phyloP scores from a whole-genome alignment of 2,329 filamentous ascomycete genomes.

The Talaromyces sp. region DNA sequence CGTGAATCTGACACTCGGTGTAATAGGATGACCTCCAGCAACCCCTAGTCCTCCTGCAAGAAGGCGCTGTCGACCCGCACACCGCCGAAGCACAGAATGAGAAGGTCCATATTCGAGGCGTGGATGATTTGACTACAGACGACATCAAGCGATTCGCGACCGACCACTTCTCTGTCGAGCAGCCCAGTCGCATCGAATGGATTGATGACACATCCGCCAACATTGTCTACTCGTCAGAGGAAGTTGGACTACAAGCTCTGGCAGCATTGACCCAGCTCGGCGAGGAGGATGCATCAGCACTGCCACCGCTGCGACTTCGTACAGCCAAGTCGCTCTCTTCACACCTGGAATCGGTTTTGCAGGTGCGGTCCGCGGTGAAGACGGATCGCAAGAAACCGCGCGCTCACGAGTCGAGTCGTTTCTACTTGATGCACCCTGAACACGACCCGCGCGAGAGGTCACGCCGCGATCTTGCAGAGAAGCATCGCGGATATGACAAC shows the following conservation, averaged over 20 bases:
- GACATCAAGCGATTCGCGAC: conserved; percentile 71
- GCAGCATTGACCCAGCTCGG: conserved; percentile 40
- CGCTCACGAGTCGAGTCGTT: conserved; percentile 75
- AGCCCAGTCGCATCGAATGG: conserved; percentile 72
- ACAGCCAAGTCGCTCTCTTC: conserved; percentile 63
- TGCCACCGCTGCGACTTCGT: conserved; percentile 58
- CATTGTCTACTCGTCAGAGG: conserved; percentile 61
- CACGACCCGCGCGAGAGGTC: conserved; percentile 73
- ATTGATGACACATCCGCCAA: conserved; percentile 91
- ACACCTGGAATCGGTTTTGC: conserved; percentile 63
- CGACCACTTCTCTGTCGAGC: conserved; percentile 56
- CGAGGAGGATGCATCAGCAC: conserved; percentile 37
- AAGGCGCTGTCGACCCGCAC: conserved; percentile 20
- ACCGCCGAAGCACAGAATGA: conserved; percentile 35
- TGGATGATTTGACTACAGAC: conserved; percentile 73
- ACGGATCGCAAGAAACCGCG: conserved; percentile 74
- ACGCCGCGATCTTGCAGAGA: conserved; percentile 47
- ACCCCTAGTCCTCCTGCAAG: conserved; percentile 11
- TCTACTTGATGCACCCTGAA: conserved; percentile 88
- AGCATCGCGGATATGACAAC: conserved; percentile 30
- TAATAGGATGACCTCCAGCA: conserved; percentile 18
- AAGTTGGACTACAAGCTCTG: conserved; percentile 51
- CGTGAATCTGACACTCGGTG: neutral
- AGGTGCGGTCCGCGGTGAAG: conserved; percentile 66
- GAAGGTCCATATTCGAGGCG: conserved; percentile 78